phyloP scores from a whole-genome alignment of 2,329 filamentous ascomycete species.

The Dactylellina sp. region DNA sequence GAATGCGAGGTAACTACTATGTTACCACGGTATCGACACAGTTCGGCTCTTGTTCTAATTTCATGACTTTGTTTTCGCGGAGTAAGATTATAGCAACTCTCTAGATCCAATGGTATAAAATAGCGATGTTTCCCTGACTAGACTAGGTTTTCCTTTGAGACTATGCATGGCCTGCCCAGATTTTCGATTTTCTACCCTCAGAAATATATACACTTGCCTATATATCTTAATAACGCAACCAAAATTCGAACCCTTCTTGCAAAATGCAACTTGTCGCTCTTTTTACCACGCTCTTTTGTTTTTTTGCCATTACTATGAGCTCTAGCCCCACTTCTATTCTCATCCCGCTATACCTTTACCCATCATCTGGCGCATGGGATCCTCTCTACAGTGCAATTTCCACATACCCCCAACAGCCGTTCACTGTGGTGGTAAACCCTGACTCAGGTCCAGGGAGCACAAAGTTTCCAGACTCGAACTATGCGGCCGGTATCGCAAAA shows the following conservation, averaged over 20 bases:
- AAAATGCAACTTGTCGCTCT: no score
- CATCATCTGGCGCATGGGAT: slow-evolving; percentile 22
- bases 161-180: no score
- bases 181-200: no score
- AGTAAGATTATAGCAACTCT: no score
- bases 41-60: no score
- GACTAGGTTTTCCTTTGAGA: no score
- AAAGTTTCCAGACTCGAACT: slow-evolving; percentile 16
- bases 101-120: no score
- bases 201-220: no score
- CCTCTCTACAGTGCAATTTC: slow-evolving; percentile 10
- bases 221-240: no score
- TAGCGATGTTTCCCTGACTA: no score
- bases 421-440: slow-evolving; percentile 31
- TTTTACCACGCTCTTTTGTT: neutral
- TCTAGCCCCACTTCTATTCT: slow-evolving; percentile 25
- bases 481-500: slow-evolving; percentile 1
- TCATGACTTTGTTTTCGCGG: no score
- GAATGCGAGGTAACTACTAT: slow-evolving; percentile 8
- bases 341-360: slow-evolving; percentile 32
- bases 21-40: slow-evolving; percentile 6
- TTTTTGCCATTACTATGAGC: neutral
- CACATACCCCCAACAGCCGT: slow-evolving; percentile 4
- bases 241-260: no score
- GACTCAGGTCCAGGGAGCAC: slow-evolving; percentile 12